Evolutionary conservation across 371 early-diverging fungal species (phyloP).

Genomic region (Basidiobolus heterosporus): DNA sequence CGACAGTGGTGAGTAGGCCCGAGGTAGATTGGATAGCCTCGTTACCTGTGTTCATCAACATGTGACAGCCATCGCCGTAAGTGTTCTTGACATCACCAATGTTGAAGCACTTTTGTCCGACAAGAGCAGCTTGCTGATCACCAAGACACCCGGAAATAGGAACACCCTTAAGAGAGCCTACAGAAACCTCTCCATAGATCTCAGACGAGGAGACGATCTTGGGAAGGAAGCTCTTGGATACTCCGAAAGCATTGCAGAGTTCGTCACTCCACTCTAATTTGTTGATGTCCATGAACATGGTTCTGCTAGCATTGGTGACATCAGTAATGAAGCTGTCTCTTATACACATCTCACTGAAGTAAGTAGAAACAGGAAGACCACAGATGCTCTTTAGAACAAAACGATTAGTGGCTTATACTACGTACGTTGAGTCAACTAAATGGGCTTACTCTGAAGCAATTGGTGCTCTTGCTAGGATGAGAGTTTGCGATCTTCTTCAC

Average conservation of each 20-base stretch:
- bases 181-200: conserved; percentile 40
- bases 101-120: conserved; percentile 83
- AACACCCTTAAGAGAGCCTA: conserved; percentile 41
- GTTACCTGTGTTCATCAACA: conserved; percentile 86
- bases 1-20: conserved; percentile 85
- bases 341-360: too few relatives aligned
- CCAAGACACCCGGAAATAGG: conserved; percentile 77
- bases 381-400: conserved; percentile 29
- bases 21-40: conserved; percentile 55
- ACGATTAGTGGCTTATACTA: background rate
- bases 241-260: conserved; percentile 54
- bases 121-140: conserved; percentile 93
- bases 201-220: conserved; percentile 72
- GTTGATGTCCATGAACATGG: conserved; percentile 82
- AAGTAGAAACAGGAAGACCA: conserved; percentile 85
- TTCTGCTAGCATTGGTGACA: conserved; percentile 88
- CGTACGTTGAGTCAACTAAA: background rate
- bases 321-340: conserved; percentile 80
- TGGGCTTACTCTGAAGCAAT: background rate
- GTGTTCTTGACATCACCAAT: conserved; percentile 88
- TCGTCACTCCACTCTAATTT: conserved; percentile 67
- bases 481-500: conserved; percentile 40
- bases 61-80: conserved; percentile 89
- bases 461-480: conserved; percentile 10
- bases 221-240: conserved; percentile 47